Percentiles rank a stretch among this genome's conserved stretches.
Evolutionary conservation across 306 rosid species (phyloP).

Genomic region (Castanea crenata): DNA sequence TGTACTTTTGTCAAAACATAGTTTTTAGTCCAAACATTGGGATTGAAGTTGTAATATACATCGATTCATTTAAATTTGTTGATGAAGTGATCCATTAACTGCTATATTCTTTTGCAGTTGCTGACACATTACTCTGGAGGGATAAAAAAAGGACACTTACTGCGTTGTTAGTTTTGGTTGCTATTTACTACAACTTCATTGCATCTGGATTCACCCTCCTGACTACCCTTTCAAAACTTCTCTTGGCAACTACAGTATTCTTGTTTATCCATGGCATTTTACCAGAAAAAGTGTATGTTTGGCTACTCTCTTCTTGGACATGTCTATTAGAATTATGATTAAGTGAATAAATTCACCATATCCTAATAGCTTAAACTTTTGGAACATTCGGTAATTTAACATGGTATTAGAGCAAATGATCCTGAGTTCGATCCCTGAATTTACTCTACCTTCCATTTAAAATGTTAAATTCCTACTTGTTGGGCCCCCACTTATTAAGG

Average conservation of each 20-base stretch:
- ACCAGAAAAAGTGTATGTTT: slow-evolving; percentile 75
- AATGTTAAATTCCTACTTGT: too few species aligned
- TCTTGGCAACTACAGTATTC: slow-evolving; percentile 45
- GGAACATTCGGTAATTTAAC: too few species aligned
- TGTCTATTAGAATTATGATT: neutral
- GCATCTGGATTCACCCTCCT: slow-evolving; percentile 62
- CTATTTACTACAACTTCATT: slow-evolving; percentile 78
- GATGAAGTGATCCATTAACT: slow-evolving; percentile 22
- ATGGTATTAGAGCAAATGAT: too few species aligned
- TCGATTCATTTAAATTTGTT: slow-evolving; percentile 12
- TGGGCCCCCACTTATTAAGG: too few species aligned
- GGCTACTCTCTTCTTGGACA: slow-evolving; percentile 10
- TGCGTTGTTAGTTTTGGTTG: slow-evolving; percentile 56
- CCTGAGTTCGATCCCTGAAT: too few species aligned
- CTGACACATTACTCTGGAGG: slow-evolving; percentile 95
- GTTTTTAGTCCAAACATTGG: slow-evolving; percentile 5
- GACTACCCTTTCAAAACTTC: slow-evolving; percentile 70
- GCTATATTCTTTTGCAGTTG: slow-evolving; percentile 58
- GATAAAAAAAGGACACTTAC: slow-evolving; percentile 69
- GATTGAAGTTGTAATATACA: neutral
- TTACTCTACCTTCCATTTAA: too few species aligned
- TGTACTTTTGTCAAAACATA: neutral
- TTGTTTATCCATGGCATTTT: slow-evolving; percentile 60
- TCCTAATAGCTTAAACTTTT: too few species aligned
- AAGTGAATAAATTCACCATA: too few species aligned